Base-by-base conservation (phyloP, 345 rosid species). In the Dipteronia dyeriana region DNA sequence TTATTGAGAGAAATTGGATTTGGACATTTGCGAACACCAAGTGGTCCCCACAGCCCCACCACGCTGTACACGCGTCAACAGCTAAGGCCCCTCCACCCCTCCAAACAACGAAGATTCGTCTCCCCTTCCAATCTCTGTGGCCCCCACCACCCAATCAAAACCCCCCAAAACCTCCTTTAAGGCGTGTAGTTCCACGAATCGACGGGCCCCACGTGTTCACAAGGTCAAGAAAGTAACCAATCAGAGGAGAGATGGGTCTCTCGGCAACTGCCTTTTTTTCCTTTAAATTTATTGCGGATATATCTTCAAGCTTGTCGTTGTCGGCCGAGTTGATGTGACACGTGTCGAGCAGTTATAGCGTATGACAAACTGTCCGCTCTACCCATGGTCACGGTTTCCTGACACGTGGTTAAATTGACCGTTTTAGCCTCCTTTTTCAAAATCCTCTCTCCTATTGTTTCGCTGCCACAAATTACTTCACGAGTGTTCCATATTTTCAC, bases 141-240 rank as follows among this genome's bases (percentile, higher is more conserved):
- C 31, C 77, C 89, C 86, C 84, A 34, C 79, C 80, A 76, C 62
- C 83, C 81, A 80, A 82, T 78, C 81, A 77, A 81, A 73, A 77
- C 66, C 57, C 79, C 34, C 67, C 66, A 3, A 53, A 25, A 23
- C 7, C 66, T 14, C 49, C 67, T 25, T 23, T 22, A 20, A 76
- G 82, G 43, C 81, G 79, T 76, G 80, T 38, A 77, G 76, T 62
- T 82, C 78, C 78, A 78, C 83, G 77, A 79, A 75, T 77, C 34
- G 71, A 2, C 3, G 80, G 88, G 88, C 0, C 91, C 91, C 85
- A 82, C 85, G 87, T 79, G 86, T 72, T 73, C 41, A 39, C 5
- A 71, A 77, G 70, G 88, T 87, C 88, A 85, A 84, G 87, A 84
- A 88, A 81, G 86, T 7, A 77, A 26, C 91, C 87, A 88, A 88